Percentiles rank a stretch among this genome's conserved stretches.
Evolutionary conservation across 257 asterid genomes (phyloP).

Genomic region (Apocynum venetum): DNA sequence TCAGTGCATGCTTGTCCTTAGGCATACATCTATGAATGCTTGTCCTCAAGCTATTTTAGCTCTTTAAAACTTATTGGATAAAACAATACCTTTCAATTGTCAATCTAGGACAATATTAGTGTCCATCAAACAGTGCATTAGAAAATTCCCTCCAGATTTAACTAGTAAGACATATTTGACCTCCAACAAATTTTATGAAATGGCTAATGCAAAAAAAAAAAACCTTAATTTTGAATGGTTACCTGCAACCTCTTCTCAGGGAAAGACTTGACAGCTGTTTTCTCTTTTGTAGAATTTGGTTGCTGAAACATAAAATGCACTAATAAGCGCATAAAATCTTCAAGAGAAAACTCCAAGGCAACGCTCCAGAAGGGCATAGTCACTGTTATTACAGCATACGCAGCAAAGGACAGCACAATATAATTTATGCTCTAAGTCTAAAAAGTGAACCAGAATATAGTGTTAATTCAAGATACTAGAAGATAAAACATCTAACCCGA

Average conservation of each 20-base stretch:
- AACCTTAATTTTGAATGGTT: constrained; percentile 2
- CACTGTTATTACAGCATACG: not conserved
- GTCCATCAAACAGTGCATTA: not conserved
- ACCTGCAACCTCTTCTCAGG: constrained; percentile 68
- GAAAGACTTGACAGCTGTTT: constrained; percentile 42
- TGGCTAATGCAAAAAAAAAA: not conserved
- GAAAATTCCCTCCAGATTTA: not conserved
- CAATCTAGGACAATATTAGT: not conserved
- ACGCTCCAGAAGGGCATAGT: not conserved
- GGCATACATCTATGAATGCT: not conserved
- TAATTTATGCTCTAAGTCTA: not conserved
- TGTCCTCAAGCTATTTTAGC: not conserved
- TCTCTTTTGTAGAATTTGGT: constrained; percentile 69
- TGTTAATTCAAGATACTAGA: not conserved
- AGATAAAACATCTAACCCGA: constrained; percentile 54
- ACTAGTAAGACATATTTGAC: not conserved
- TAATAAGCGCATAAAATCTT: constrained; percentile 5
- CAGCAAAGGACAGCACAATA: not conserved
- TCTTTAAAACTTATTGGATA: not conserved
- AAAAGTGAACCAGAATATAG: not conserved
- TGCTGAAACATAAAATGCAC: constrained; percentile 40
- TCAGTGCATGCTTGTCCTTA: not conserved
- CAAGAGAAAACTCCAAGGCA: not conserved
- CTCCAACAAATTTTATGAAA: constrained; percentile 2
- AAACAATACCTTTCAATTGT: not conserved